Base-by-base conservation (phyloP, 208 protist species). In the Wallacemonas sp. region DNA sequence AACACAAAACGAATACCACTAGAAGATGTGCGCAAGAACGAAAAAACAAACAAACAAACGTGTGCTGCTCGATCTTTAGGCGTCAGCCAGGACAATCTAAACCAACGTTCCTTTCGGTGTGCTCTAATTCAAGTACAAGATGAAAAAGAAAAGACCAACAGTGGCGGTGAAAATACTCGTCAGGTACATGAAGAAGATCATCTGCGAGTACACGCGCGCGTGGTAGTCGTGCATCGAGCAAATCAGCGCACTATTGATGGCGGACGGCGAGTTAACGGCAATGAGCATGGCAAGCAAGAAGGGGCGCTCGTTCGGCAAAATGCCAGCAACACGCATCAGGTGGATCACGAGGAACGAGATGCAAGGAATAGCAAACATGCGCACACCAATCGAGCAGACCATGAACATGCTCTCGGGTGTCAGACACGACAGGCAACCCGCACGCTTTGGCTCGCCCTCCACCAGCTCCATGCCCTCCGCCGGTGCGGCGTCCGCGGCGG, bases 141-240 rank as follows among this genome's bases (percentile, higher is more conserved):
- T 59, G 52, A 59, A 59, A 22, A 71, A 42, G 22, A 67, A 65
- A 22, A 84, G 32, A 61, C 78, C 79, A 12, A 65, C 36, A 4
- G 65, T 74, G 54, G 78, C 71, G 14, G 78, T 77, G 29, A 77
- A 65, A 38, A 75, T 73, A 26, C 59, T 65, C 14, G 65, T 57
- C 3, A 69, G 23, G 71, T 79, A 76, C 78, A 77, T 79, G 50
- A 73, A 70, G 28, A 72, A 57, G 33, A 84, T 57, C 33, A 79
- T 59, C 55, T 70, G 66, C 8, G 66, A 45, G 50, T 72, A 77
- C 46, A 72, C 64, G 31, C 65, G 54, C 29, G 66, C 65, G 52
- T 76, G 69, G 36, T 76, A 79, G 31, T 57, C 52, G 48, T 79
- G 66, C 61, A 77, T 73, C 12, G 68, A 70, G 66, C 70, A 79